These are phyloP conservation scores for Neoboletus brunneissimus DNA, from an alignment of 768 basidiomycete species.

Conservation along the genomic window DNA sequence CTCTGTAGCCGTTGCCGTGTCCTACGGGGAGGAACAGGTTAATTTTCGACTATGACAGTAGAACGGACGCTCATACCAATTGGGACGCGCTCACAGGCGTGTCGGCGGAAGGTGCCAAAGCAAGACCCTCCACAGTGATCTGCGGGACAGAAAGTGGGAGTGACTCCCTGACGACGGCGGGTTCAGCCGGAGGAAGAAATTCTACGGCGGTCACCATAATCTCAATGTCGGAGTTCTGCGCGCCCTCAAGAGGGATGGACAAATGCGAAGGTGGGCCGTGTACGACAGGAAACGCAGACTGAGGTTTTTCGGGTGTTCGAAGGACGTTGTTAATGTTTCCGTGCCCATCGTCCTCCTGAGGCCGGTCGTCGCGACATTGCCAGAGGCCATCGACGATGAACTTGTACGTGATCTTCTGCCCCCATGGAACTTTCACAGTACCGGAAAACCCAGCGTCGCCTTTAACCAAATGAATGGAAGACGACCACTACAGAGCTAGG, in stretches of 20 bases:
- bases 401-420: slow-evolving; percentile 66
- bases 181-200: slow-evolving; percentile 14
- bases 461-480: slow-evolving; percentile 53
- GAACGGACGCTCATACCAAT: slow-evolving; percentile 11
- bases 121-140: slow-evolving; percentile 14
- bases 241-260: slow-evolving; percentile 12
- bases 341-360: slow-evolving; percentile 56
- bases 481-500: slow-evolving; percentile 49
- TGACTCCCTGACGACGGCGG: slow-evolving; percentile 2
- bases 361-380: slow-evolving; percentile 50
- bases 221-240: slow-evolving; percentile 14
- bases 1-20: slow-evolving; percentile 24
- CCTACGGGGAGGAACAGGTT: slow-evolving; percentile 4
- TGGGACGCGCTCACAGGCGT: slow-evolving; percentile 32
- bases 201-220: slow-evolving; percentile 28
- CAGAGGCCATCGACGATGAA: slow-evolving; percentile 76
- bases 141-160: slow-evolving; percentile 19
- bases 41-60: neutral
- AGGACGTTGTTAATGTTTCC: slow-evolving; percentile 75
- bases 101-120: slow-evolving; percentile 25
- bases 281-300: neutral
- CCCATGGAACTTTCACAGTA: slow-evolving; percentile 56
- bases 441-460: slow-evolving; percentile 55
- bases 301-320: slow-evolving; percentile 48
- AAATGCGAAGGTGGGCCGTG: slow-evolving; percentile 8